These are phyloP conservation scores for Stachybotrys chlorohalonatus DNA, from an alignment of 2,329 filamentous ascomycete species.

Conservation along the genomic window DNA sequence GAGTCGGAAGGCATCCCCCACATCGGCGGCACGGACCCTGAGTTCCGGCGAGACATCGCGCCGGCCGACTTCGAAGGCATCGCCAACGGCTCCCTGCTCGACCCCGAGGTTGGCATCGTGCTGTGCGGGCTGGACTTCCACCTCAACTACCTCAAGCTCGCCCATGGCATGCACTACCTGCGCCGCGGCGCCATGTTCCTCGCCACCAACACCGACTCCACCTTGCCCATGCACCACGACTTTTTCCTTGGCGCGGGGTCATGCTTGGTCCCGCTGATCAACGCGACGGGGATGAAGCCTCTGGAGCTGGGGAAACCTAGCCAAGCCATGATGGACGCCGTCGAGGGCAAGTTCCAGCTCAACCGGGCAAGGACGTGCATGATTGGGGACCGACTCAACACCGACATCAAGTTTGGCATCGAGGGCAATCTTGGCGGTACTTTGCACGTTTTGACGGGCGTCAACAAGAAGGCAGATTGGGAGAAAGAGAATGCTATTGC, in stretches of 20 bases:
- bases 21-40: slow-evolving; percentile 79
- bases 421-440: slow-evolving; percentile 88
- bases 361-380: slow-evolving; percentile 82
- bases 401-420: slow-evolving; percentile 91
- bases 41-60: slow-evolving; percentile 66
- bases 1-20: slow-evolving; percentile 68
- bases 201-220: slow-evolving; percentile 88
- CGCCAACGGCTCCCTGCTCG: slow-evolving; percentile 65
- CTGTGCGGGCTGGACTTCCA: slow-evolving; percentile 89
- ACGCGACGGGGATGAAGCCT: slow-evolving; percentile 62
- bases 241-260: slow-evolving; percentile 91
- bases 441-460: slow-evolving; percentile 82
- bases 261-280: slow-evolving; percentile 66
- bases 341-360: slow-evolving; percentile 91
- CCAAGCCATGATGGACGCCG: slow-evolving; percentile 98
- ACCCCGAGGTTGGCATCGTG: slow-evolving; percentile 83
- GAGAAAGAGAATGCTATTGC: slow-evolving; percentile 58
- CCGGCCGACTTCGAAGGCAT: slow-evolving; percentile 73
- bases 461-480: slow-evolving; percentile 78
- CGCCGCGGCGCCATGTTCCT: slow-evolving; percentile 75
- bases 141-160: slow-evolving; percentile 88
- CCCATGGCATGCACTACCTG: slow-evolving; percentile 79
- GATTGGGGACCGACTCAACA: slow-evolving; percentile 89
- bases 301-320: slow-evolving; percentile 85
- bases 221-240: slow-evolving; percentile 69